Evolutionary conservation across 1,284 basidiomycete genomes (phyloP).

Genomic region (Butyriboletus appendiculatus): DNA sequence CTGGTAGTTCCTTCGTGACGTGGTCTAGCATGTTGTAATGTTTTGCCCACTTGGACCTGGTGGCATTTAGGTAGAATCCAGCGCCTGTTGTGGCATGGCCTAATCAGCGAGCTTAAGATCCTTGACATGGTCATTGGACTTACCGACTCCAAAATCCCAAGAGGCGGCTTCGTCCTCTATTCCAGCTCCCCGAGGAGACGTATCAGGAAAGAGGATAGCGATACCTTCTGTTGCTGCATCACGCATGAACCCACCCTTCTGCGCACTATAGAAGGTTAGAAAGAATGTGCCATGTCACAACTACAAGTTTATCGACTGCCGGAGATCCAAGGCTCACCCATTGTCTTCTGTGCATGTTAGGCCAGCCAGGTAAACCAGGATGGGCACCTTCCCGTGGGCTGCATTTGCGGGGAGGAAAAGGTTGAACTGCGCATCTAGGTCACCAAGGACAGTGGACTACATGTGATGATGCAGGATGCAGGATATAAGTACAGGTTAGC

Average conservation of each 20-base stretch:
- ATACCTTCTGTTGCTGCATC: constrained; percentile 83
- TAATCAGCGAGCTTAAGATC: constrained; percentile 1
- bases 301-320: not conserved
- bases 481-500: not conserved
- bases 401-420: constrained; percentile 82
- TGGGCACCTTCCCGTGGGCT: constrained; percentile 62
- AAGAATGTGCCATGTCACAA: not conserved
- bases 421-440: constrained; percentile 84
- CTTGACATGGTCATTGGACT: constrained; percentile 9
- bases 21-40: constrained; percentile 93
- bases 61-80: constrained; percentile 93
- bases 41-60: constrained; percentile 74
- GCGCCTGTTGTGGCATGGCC: constrained; percentile 54
- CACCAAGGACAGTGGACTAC: constrained; percentile 75
- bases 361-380: constrained; percentile 91
- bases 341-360: constrained; percentile 97
- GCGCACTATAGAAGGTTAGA: constrained; percentile 52
- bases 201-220: constrained; percentile 95
- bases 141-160: constrained; percentile 91
- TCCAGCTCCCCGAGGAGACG: constrained; percentile 91
- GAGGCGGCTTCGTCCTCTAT: constrained; percentile 84
- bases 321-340: constrained; percentile 53
- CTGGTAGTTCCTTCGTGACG: constrained; percentile 81
- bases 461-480: not conserved
- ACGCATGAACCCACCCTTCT: constrained; percentile 85